phyloP scores from a whole-genome alignment of 1,139 yeast genomes.

The Meyerozyma smithsonii region DNA sequence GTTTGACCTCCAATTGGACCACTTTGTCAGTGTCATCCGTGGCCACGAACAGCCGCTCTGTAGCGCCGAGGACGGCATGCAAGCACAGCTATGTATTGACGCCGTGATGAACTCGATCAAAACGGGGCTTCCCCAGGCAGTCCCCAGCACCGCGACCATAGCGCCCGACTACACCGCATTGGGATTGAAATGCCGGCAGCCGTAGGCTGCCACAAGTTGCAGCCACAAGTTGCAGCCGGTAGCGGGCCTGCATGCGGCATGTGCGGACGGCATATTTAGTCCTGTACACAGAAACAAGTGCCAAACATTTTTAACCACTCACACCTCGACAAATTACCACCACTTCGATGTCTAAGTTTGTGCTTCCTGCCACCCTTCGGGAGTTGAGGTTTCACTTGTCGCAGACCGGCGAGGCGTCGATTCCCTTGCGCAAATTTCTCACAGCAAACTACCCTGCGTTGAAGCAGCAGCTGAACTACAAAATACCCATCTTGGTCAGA shows the following conservation, averaged over 20 bases:
- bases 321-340: constrained; percentile 6
- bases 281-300: constrained; percentile 1
- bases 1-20: constrained; percentile 37
- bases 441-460: constrained; percentile 55
- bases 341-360: constrained; percentile 48
- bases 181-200: background rate
- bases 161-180: constrained; percentile 7
- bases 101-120: constrained; percentile 17
- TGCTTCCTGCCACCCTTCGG: constrained; percentile 60
- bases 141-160: constrained; percentile 12
- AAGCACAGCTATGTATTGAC: constrained; percentile 24
- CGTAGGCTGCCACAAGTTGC: background rate
- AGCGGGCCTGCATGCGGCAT: no score
- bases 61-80: constrained; percentile 35
- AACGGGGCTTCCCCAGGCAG: constrained; percentile 15
- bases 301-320: constrained; percentile 7
- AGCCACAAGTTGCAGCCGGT: background rate
- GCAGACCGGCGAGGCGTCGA: constrained; percentile 68
- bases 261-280: no score
- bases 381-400: constrained; percentile 79
- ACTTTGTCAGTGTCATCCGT: constrained; percentile 31
- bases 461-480: constrained; percentile 41
- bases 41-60: constrained; percentile 28
- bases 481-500: constrained; percentile 67
- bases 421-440: constrained; percentile 60